Conservation (phyloP, 352 stramenopile species). For the Globisporangium rhizosaccharum region DNA sequence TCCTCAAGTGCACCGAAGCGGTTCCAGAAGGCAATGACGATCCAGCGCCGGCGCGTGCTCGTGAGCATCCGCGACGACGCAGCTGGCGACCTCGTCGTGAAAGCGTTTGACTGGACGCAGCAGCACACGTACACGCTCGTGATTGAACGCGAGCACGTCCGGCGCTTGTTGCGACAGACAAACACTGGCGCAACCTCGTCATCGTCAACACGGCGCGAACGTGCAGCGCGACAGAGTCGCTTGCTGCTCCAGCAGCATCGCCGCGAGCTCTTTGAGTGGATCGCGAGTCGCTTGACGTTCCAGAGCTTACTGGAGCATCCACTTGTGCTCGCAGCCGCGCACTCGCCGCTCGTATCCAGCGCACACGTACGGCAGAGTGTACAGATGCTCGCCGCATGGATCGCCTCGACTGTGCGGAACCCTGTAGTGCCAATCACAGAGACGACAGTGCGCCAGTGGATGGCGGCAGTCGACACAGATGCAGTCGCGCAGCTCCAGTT, state of each 20-base stretch:
- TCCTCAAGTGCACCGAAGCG: slow-evolving; percentile 1
- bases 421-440: slow-evolving; percentile 25
- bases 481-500: slow-evolving; percentile 44
- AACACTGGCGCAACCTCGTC: background rate
- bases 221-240: background rate
- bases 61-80: slow-evolving; percentile 35
- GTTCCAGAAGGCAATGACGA: slow-evolving; percentile 24
- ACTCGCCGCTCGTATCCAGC: slow-evolving; percentile 33
- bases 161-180: slow-evolving; percentile 21
- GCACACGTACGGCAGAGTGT: slow-evolving; percentile 50
- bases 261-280: slow-evolving; percentile 43
- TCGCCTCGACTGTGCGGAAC: slow-evolving; percentile 37
- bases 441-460: slow-evolving; percentile 22
- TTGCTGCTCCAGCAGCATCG: slow-evolving; percentile 38
- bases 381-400: slow-evolving; percentile 47
- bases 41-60: slow-evolving; percentile 41
- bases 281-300: slow-evolving; percentile 41
- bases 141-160: slow-evolving; percentile 46
- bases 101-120: slow-evolving; percentile 32
- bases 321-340: slow-evolving; percentile 23
- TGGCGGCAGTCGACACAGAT: slow-evolving; percentile 23
- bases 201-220: slow-evolving; percentile 4
- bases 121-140: slow-evolving; percentile 36
- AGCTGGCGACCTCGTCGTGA: slow-evolving; percentile 38
- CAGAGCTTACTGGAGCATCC: slow-evolving; percentile 62